Base-by-base conservation (phyloP, 495 filamentous ascomycete species). In the Jackrogersella minutella region DNA sequence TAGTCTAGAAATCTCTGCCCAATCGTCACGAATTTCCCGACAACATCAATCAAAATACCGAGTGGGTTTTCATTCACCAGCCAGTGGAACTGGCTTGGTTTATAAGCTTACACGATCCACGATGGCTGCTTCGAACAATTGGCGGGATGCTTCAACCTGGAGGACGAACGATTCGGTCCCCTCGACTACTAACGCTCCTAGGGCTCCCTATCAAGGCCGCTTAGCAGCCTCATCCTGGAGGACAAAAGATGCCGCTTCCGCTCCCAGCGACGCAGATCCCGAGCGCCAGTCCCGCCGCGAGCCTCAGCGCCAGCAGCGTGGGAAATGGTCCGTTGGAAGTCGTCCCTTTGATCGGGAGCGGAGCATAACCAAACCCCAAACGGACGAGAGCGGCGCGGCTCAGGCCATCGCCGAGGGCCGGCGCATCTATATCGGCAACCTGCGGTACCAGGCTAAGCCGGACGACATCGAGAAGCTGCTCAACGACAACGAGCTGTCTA, bases 361-460 rank as follows among this genome's bases (percentile, higher is more conserved):
- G 41, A 46, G 49, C 0, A 70, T 33, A n/a, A 64, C 30, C 9
- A 68, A 46, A 8, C 56, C 61, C 11, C 69, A 68, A 57, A 43
- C 47, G 36, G 60, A 73, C 14, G 63, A 70, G 0, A 62, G 59
- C 4, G 49, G 54, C 3, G 57, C 55, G 5, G 62, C 76, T 5
- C 71, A 78, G 62, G 79, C 81, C 22, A 77, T 84, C 26, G 71
- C 74, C 3, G 81, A 85, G 59, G 84, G 83, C 0, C 77, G 82
- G 1, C 80, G 83, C 47, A 79, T 90, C 46, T 91, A 90, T 71
- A 80, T 91, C 7, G 88, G 88, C 66, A 91, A 90, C 69, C 80
- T 91, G 72, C 85, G 84, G 5, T 91, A 91, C 69, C 80, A 81
- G 37, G 86, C 85, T 41, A 87, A 85, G 74, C 78, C 81, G 16